phyloP scores from a whole-genome alignment of 768 basidiomycete genomes.

The Clitopilus hobsonii region DNA sequence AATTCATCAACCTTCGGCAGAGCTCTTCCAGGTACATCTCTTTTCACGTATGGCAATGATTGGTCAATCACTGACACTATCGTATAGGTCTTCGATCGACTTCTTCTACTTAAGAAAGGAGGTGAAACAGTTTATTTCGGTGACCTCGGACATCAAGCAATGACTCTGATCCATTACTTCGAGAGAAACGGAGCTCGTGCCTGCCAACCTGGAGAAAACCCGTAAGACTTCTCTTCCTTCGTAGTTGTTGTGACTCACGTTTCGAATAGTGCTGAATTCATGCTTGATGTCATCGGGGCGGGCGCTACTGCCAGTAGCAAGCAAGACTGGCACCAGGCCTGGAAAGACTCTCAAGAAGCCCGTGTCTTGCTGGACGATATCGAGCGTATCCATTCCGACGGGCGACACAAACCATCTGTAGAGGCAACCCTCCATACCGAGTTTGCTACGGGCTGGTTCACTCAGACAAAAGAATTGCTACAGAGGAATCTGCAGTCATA shows the following conservation, averaged over 20 bases:
- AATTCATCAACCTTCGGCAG: slow-evolving; percentile 59
- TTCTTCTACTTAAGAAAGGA: slow-evolving; percentile 75
- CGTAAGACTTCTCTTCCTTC: slow-evolving; percentile 35
- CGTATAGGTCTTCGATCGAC: slow-evolving; percentile 57
- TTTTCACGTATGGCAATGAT: slow-evolving; percentile 5
- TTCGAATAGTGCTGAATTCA: slow-evolving; percentile 59
- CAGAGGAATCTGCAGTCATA: slow-evolving; percentile 40
- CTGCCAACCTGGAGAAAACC: slow-evolving; percentile 69
- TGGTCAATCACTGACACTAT: neutral
- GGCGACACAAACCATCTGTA: slow-evolving; percentile 35
- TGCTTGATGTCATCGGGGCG: slow-evolving; percentile 72
- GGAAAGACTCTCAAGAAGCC: slow-evolving; percentile 48
- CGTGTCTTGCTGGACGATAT: slow-evolving; percentile 31
- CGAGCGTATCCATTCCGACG: slow-evolving; percentile 42
- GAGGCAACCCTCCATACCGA: slow-evolving; percentile 31
- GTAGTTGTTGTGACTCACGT: no score
- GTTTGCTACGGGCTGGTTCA: slow-evolving; percentile 50
- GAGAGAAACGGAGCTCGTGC: slow-evolving; percentile 59
- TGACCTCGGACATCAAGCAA: slow-evolving; percentile 59
- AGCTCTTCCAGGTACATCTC: slow-evolving; percentile 55
- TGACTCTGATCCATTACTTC: slow-evolving; percentile 69
- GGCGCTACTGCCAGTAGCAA: slow-evolving; percentile 55
- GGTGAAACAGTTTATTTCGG: slow-evolving; percentile 76
- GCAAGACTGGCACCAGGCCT: slow-evolving; percentile 55
- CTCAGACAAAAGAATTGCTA: slow-evolving; percentile 41